Percentiles rank a stretch among this genome's conserved stretches.
These are phyloP conservation scores for Lactifluus subvellereus DNA, from an alignment of 768 basidiomycete genomes.

Conservation along the genomic window DNA sequence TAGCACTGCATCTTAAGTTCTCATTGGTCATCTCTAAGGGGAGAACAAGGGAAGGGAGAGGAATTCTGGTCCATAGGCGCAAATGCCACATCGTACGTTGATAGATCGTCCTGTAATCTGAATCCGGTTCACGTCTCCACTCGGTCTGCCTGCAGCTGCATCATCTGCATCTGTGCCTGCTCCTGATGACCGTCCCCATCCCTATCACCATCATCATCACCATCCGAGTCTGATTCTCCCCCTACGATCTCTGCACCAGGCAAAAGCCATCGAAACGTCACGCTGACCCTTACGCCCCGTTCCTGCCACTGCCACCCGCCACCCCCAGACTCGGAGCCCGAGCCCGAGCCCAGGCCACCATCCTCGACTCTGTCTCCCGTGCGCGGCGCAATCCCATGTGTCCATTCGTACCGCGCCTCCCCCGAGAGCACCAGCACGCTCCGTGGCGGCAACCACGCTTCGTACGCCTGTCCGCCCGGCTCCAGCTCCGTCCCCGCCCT, in stretches of 20 bases:
- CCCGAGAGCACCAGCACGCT: slow-evolving; percentile 74
- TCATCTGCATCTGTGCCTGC: neutral
- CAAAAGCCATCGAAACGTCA: slow-evolving; percentile 84
- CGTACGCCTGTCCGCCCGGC: slow-evolving; percentile 26
- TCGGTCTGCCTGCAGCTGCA: neutral
- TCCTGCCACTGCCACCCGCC: slow-evolving; percentile 37
- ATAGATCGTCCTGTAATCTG: slow-evolving; percentile 18
- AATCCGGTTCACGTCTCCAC: neutral
- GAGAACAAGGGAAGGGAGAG: neutral
- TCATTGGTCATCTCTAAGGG: slow-evolving; percentile 13
- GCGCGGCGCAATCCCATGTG: slow-evolving; percentile 75
- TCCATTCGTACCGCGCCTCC: slow-evolving; percentile 81
- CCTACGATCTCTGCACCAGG: slow-evolving; percentile 78
- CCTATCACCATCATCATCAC: neutral
- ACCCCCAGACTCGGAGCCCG: slow-evolving; percentile 3
- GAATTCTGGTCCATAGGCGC: neutral
- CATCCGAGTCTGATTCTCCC: slow-evolving; percentile 6
- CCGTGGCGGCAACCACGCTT: slow-evolving; percentile 69
- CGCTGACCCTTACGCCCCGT: slow-evolving; percentile 60
- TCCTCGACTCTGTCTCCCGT: slow-evolving; percentile 53
- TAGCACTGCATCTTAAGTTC: neutral
- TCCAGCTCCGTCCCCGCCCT: slow-evolving; percentile 6
- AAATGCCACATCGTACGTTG: slow-evolving; percentile 12
- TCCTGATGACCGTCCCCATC: neutral
- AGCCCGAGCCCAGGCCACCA: slow-evolving; percentile 4